These are phyloP conservation scores for Hansenula sp. DNA, from an alignment of 1,139 yeast species.

Conservation along the genomic window DNA sequence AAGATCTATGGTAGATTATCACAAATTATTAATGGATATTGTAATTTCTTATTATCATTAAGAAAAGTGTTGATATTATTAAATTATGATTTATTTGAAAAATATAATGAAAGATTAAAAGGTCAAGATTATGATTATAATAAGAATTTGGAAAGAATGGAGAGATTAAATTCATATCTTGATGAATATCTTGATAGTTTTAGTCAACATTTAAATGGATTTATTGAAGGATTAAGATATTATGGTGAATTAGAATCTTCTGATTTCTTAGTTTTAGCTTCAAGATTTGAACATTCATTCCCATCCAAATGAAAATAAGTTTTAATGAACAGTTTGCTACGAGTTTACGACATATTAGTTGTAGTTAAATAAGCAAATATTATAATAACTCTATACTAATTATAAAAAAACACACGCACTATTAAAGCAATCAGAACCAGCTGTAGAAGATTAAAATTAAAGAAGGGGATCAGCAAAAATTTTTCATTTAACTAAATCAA, in stretches of 20 bases:
- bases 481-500: no score
- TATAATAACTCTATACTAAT: no score
- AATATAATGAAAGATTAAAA: constrained; percentile 36
- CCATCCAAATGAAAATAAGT: constrained; percentile 7
- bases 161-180: constrained; percentile 43
- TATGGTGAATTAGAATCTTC: constrained; percentile 65
- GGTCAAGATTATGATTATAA: constrained; percentile 34
- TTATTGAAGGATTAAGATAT: constrained; percentile 49
- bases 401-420: no score
- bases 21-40: constrained; percentile 47
- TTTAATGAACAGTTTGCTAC: not conserved
- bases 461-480: no score
- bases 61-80: constrained; percentile 53
- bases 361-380: no score
- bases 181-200: constrained; percentile 51
- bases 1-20: constrained; percentile 42
- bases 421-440: no score
- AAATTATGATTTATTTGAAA: constrained; percentile 40
- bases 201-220: constrained; percentile 47
- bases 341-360: not conserved
- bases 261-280: constrained; percentile 47
- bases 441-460: no score
- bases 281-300: constrained; percentile 39
- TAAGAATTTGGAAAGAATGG: constrained; percentile 38
- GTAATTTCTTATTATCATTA: constrained; percentile 49